These are phyloP conservation scores for Gilbertella persicaria DNA, from an alignment of 371 early-diverging fungal genomes.

Conservation along the genomic window DNA sequence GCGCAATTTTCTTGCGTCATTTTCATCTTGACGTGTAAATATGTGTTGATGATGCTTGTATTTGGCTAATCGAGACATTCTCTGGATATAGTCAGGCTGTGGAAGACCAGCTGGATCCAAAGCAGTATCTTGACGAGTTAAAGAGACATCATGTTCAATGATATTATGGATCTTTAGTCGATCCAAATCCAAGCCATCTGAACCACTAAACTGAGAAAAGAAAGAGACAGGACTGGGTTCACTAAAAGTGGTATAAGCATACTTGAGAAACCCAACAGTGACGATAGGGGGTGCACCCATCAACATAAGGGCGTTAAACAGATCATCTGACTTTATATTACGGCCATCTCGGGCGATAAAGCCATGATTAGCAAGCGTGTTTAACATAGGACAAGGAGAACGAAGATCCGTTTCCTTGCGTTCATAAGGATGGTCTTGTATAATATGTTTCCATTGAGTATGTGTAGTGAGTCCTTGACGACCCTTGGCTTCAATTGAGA, in stretches of 20 bases:
- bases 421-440: constrained; percentile 30
- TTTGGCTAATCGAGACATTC: constrained; percentile 16
- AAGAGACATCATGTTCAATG: constrained; percentile 44
- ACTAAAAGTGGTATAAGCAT: constrained; percentile 16
- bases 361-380: constrained; percentile 47
- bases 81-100: constrained; percentile 13
- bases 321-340: constrained; percentile 25
- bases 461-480: constrained; percentile 7
- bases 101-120: constrained; percentile 9
- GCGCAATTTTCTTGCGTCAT: constrained; percentile 22
- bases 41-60: constrained; percentile 1
- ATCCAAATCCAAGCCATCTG: constrained; percentile 23
- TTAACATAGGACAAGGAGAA: constrained; percentile 43
- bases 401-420: constrained; percentile 16
- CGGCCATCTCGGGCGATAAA: constrained; percentile 36
- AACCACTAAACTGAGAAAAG: constrained; percentile 6
- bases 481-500: constrained; percentile 14
- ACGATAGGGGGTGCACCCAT: constrained; percentile 19
- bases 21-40: constrained; percentile 24
- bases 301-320: constrained; percentile 23
- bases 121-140: constrained; percentile 28
- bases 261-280: constrained; percentile 8
- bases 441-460: constrained; percentile 24
- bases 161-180: constrained; percentile 23
- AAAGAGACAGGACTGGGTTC: constrained; percentile 12